These are phyloP conservation scores for Leishmania tarentolae DNA, from an alignment of 208 protist genomes.

Conservation along the genomic window DNA sequence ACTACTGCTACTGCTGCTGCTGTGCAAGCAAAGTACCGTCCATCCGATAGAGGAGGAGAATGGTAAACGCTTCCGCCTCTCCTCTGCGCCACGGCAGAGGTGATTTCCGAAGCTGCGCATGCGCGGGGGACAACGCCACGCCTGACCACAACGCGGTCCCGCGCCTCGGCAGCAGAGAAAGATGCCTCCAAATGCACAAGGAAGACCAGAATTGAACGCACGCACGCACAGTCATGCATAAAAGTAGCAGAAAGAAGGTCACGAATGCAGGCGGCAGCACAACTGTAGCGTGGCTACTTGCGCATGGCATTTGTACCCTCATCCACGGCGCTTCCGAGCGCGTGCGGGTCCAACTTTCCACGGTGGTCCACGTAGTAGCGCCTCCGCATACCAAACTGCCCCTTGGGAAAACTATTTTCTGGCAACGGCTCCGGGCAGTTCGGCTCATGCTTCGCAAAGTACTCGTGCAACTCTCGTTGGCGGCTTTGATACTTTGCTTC, in stretches of 20 bases:
- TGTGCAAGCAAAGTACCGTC: too few relatives aligned
- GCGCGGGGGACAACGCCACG: too few relatives aligned
- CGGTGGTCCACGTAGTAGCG: conserved; percentile 47
- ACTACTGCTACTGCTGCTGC: not conserved
- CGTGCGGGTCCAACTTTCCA: conserved; percentile 33
- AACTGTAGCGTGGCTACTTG: conserved; percentile 11
- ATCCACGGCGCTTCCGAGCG: conserved; percentile 45
- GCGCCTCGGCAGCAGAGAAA: not conserved
- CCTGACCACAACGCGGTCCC: not conserved
- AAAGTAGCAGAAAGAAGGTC: not conserved
- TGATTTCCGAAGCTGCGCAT: not conserved
- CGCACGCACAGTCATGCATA: not conserved
- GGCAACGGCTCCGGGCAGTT: conserved; percentile 69
- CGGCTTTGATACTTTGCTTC: conserved; percentile 48
- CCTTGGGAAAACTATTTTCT: conserved; percentile 70
- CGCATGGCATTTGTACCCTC: conserved; percentile 70
- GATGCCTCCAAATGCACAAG: too few relatives aligned
- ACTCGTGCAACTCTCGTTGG: conserved; percentile 44
- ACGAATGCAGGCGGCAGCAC: not conserved
- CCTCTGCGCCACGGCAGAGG: not conserved
- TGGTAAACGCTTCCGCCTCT: not conserved
- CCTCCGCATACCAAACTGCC: conserved; percentile 84
- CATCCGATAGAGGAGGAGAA: not conserved
- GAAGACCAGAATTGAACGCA: not conserved
- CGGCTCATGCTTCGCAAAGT: conserved; percentile 54